A percentile compares a stretch with the other conserved stretches of the same genome.
phyloP scores from a whole-genome alignment of 768 basidiomycete species.

The Ramaria sp. region DNA sequence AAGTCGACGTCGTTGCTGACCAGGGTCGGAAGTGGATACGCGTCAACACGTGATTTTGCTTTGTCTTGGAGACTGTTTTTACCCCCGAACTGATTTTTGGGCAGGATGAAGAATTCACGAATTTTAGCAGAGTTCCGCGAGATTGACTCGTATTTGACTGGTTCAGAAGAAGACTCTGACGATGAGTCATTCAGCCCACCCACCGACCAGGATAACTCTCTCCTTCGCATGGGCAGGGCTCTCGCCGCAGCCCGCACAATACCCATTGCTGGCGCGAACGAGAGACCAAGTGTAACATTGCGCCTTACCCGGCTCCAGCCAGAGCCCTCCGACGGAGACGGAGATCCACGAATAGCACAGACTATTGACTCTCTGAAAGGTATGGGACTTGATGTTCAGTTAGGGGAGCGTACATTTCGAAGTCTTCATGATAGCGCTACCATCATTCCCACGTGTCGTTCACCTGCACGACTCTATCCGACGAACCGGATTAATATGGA shows the following conservation, averaged over 20 bases:
- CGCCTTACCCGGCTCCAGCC: conserved; percentile 64
- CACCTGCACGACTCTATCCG: conserved; percentile 26
- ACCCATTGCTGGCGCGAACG: conserved; percentile 15
- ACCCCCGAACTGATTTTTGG: conserved; percentile 5
- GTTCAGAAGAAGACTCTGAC: conserved; percentile 32
- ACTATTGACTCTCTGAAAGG: conserved; percentile 45
- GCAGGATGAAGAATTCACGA: conserved; percentile 66
- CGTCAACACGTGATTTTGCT: conserved; percentile 66
- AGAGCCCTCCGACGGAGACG: conserved; percentile 17
- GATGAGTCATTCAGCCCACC: conserved; percentile 27
- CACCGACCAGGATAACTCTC: conserved; percentile 56
- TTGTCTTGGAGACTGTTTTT: background rate
- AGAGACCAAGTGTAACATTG: conserved; percentile 40
- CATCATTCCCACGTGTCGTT: conserved; percentile 5
- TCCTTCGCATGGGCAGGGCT: conserved; percentile 58
- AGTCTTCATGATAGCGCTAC: background rate
- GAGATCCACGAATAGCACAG: conserved; percentile 46
- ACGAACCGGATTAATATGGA: conserved; percentile 67
- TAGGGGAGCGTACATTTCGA: conserved; percentile 43
- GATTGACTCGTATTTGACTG: conserved; percentile 70
- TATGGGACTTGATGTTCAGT: conserved; percentile 56
- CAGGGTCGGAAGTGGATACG: conserved; percentile 72
- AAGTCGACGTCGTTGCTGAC: conserved; percentile 74
- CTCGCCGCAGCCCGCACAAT: conserved; percentile 52
- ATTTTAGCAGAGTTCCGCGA: conserved; percentile 75